Evolutionary conservation across 2,329 filamentous ascomycete genomes (phyloP), one percentile per base, ranked within the genome.

Genomic region (Arthrobotrys iridis): DNA sequence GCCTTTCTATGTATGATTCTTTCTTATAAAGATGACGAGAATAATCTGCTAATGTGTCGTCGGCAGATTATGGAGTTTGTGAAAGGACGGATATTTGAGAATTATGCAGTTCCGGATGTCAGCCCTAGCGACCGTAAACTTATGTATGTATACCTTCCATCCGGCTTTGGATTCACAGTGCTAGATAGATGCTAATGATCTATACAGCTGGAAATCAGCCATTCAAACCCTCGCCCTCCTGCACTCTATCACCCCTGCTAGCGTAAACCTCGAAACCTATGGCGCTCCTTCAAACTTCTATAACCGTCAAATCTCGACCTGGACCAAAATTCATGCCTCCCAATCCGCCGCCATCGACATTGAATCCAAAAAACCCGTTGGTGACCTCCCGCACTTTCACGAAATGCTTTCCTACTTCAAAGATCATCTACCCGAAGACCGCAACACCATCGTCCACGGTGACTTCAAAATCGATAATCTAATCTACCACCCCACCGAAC

Each of bases 391-490:
- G 26, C 88, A 94, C 81, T 93, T 96, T 80, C 87, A 90, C 66
- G 91, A 93, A 43, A 90, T 94, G 84, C 86, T 79, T 20, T 35
- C 45, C 7, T 79, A 77, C 58, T 79, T 80, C 79, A 85, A 88
- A 78, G 82, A 82, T 68, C 86, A 85, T 57, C 92, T 94, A 83
- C 94, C 94, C 0, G 84, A 86, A 76, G 94, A 98, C 81, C 86
- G 91, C 76, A 89, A 87, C 20, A 90, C 90, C 3, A 87, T 97
- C 77, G 90, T 98, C 28, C 95, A 98, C 80, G 95, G 95, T 35
- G 95, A 99, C 82, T 99, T 94, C 85, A 99, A 98, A 85, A 96
- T 94, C 80, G 91, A 95, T 82, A 95, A 95, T 79, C 82, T 94
- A 78, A 89, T 95, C 41, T 99, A 96, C 82, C 92, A 97, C 84